Evolutionary conservation across 2,329 filamentous ascomycete species (phyloP).

Genomic region (Leptosphaerulina australis): DNA sequence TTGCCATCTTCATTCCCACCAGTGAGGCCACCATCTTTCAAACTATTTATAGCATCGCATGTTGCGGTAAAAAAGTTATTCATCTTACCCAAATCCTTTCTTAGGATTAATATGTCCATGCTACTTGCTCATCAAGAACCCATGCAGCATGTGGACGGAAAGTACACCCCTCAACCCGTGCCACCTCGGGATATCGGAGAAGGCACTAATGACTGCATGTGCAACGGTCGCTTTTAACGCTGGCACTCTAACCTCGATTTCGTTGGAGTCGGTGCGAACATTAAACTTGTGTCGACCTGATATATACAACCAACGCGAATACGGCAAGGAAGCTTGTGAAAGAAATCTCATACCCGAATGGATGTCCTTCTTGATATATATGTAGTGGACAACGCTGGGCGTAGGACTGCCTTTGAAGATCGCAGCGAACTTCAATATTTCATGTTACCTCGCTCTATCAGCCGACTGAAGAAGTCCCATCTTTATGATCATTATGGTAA

Average conservation of each 20-base stretch:
- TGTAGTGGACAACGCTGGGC: constrained; percentile 30
- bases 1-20: constrained; percentile 4
- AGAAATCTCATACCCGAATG: constrained; percentile 17
- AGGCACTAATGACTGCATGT: constrained; percentile 24
- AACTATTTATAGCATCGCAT: constrained; percentile 23
- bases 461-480: constrained; percentile 6
- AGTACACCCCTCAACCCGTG: constrained; percentile 30
- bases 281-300: constrained; percentile 25
- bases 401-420: constrained; percentile 10
- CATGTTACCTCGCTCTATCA: not conserved
- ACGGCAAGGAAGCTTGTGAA: constrained; percentile 24
- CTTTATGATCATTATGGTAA: constrained; percentile 1
- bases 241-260: constrained; percentile 20
- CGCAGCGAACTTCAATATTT: not conserved
- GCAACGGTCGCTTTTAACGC: constrained; percentile 19
- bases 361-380: constrained; percentile 22
- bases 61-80: constrained; percentile 28
- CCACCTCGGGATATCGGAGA: constrained; percentile 20
- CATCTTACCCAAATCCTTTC: constrained; percentile 18
- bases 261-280: constrained; percentile 33
- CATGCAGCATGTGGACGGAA: constrained; percentile 26
- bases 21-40: constrained; percentile 23
- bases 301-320: constrained; percentile 22
- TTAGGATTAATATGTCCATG: constrained; percentile 19
- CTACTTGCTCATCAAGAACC: constrained; percentile 13